Conservation (phyloP, 2,329 filamentous ascomycete genomes). For the Neofusicoccum kwambonambiense region DNA sequence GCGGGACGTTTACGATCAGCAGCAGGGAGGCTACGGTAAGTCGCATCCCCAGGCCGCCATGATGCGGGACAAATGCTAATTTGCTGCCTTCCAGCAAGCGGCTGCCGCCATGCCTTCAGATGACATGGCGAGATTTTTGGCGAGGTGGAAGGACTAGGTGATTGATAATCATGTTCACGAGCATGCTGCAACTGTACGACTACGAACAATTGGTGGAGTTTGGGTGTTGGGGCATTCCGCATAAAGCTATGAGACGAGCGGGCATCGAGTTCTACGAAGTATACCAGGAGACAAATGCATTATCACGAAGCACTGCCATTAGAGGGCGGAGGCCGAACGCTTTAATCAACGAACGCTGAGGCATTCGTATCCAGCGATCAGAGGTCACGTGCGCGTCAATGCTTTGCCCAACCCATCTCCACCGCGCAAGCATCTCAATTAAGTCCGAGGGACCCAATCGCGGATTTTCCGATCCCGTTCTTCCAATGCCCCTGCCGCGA, state of each 20-base stretch:
- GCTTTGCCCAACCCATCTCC: not conserved
- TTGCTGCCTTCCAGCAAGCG: slow-evolving; percentile 27
- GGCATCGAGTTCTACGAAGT: not conserved
- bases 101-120: slow-evolving; percentile 50
- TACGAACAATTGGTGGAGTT: not conserved
- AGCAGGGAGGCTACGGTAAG: slow-evolving; percentile 60
- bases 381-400: slow-evolving; percentile 4
- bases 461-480: not conserved
- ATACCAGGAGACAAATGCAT: not conserved
- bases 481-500: not conserved
- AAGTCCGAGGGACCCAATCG: not conserved
- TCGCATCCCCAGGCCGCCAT: slow-evolving; percentile 28
- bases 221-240: not conserved
- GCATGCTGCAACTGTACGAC: not conserved
- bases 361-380: not conserved
- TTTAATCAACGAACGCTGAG: not conserved
- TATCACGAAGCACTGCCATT: not conserved
- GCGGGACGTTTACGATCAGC: slow-evolving; percentile 50
- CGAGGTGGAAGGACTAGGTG: slow-evolving; percentile 58
- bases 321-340: not conserved
- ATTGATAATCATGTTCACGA: too few relatives aligned
- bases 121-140: slow-evolving; percentile 58
- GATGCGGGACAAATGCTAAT: not conserved
- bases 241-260: not conserved
- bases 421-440: not conserved